Evolutionary conservation across 306 rosid species (phyloP).

Genomic region (Acacia crassicarpa): DNA sequence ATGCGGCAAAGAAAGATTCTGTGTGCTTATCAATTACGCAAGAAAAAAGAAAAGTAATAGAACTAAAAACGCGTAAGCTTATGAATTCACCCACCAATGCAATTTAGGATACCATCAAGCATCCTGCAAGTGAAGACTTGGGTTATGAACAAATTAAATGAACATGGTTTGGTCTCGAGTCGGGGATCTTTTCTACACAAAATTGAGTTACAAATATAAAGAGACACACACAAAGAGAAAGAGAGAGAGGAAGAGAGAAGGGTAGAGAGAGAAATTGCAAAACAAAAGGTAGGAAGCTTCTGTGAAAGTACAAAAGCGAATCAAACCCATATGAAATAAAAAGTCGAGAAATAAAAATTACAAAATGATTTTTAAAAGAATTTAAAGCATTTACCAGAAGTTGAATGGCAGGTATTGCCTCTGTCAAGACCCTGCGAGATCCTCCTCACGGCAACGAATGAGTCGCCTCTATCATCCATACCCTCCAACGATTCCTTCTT

Average conservation of each 20-base stretch:
- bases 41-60: background rate
- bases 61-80: background rate
- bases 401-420: constrained; percentile 65
- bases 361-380: background rate
- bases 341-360: background rate
- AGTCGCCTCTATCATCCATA: constrained; percentile 77
- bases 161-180: constrained; percentile 30
- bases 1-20: background rate
- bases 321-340: background rate
- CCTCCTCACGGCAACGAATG: constrained; percentile 78
- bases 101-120: constrained; percentile 48
- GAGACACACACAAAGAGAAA: background rate
- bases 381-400: constrained; percentile 51
- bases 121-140: constrained; percentile 38
- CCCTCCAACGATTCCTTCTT: constrained; percentile 19
- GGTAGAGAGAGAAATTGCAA: background rate
- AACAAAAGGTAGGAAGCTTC: background rate
- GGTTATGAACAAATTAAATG: constrained; percentile 28
- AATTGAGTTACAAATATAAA: background rate
- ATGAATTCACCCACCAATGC: constrained; percentile 48
- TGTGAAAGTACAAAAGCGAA: constrained; percentile 1
- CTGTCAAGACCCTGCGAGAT: constrained; percentile 75
- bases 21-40: background rate
- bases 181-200: constrained; percentile 44
- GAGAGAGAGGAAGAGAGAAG: background rate